phyloP scores from a whole-genome alignment of 164 flowering plant genomes.

The Buxus sempervirens region DNA sequence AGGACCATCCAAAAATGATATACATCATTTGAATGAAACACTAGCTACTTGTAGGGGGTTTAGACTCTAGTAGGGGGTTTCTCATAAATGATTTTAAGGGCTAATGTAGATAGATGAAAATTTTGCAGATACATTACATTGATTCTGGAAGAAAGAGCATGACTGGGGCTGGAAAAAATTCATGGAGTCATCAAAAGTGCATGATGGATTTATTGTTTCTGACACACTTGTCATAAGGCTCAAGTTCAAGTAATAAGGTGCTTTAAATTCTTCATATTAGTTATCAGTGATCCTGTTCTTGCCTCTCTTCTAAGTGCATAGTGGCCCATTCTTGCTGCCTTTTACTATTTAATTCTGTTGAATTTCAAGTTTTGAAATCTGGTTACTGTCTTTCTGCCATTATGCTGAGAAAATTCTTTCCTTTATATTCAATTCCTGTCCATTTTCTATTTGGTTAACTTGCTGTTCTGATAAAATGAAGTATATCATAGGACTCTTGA shows the following conservation, averaged over 20 bases:
- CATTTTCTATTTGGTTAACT: no score
- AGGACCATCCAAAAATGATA: no score
- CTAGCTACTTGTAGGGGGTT: no score
- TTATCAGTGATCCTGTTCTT: not conserved
- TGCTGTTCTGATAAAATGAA: no score
- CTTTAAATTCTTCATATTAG: not conserved
- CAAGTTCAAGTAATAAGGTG: slow-evolving; percentile 97
- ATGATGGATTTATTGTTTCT: slow-evolving; percentile 87
- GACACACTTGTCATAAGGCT: slow-evolving; percentile 89
- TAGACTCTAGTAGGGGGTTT: not conserved
- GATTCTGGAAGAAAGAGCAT: slow-evolving; percentile 97
- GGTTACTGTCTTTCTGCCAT: no score
- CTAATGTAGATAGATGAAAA: slow-evolving; percentile 9
- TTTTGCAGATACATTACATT: slow-evolving; percentile 76
- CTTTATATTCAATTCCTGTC: no score
- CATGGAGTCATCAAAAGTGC: slow-evolving; percentile 88
- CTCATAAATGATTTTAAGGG: not conserved
- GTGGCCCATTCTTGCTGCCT: not conserved
- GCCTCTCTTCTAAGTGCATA: not conserved
- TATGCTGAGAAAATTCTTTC: no score
- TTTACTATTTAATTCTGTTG: no score
- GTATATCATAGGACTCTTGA: no score
- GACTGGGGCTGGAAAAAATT: slow-evolving; percentile 99
- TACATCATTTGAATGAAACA: no score
- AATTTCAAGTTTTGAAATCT: no score